Evolutionary conservation across 176 grass and related monocot genomes (phyloP), one percentile per base, ranked within the genome.

Genomic region (Dendrocalamus sinicus): DNA sequence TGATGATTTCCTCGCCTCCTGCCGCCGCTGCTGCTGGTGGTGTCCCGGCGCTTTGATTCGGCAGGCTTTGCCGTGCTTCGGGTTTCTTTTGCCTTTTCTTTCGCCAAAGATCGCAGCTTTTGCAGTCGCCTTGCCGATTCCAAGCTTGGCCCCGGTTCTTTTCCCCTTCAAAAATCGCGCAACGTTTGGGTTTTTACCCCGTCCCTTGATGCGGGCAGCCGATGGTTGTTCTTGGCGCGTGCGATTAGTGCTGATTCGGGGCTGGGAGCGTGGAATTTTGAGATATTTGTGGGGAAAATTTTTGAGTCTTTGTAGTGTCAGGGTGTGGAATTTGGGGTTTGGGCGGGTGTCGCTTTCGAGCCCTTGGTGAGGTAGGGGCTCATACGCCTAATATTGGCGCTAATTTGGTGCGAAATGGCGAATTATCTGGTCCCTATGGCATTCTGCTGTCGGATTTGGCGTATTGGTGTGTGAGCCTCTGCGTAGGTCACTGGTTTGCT

Each of bases 61-160:
- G 81, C 71, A 88, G 86, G 77, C 81, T 65, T 91, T 90, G 74
- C 74, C 40, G 19, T 53, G 59, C 46, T 65, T 47, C 72, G 73
- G 57, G 63, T 60, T 60, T 80, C 69, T 84, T 87, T 91, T 30
- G 51, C 77, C 61, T 70, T 81, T 76, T 53, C 85, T 88, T 89
- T 89, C 74, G 75, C 81, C 85, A 88, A 83, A 93, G 91, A 85
- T 92, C 73, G 92, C 94, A 88, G 90, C 88, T 83, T 91, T 91
- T 81, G 79, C 83, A 63, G 87, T 76, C 72, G 76, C 81, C 28
- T 45, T 67, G 90, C 74, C 50, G 84, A 84, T 93, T 90, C 88
- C 85, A 57, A 75, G 72, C 77, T 82, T 88, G 72, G 32, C 23
- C 79, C 9, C n/a, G 17, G 57, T 67, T 22, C 28, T 69, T 51